A percentile compares a stretch with the other conserved stretches of the same genome.
phyloP scores from a whole-genome alignment of 345 rosid genomes.

The Physaria fendleri region DNA sequence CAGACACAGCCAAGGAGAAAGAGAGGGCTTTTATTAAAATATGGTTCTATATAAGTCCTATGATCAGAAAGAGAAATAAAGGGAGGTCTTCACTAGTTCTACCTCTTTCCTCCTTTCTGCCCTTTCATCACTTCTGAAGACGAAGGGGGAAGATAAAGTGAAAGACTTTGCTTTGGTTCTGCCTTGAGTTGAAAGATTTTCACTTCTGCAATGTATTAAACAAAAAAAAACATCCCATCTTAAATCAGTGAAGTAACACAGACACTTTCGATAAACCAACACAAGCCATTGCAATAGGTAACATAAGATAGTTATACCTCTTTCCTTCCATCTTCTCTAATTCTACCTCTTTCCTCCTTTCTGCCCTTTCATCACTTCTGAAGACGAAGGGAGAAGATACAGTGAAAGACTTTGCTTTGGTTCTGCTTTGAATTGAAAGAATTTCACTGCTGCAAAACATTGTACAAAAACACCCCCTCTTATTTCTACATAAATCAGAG shows the following conservation, averaged over 20 bases:
- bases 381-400: slow-evolving; percentile 57
- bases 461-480: neutral
- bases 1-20: slow-evolving; percentile 9
- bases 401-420: slow-evolving; percentile 39
- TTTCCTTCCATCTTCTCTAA: neutral
- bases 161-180: slow-evolving; percentile 41
- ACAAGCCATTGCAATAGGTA: neutral
- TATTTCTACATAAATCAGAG: neutral
- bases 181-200: slow-evolving; percentile 33
- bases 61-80: neutral
- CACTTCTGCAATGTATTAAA: slow-evolving; percentile 31
- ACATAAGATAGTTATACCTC: neutral
- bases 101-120: slow-evolving; percentile 85
- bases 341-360: slow-evolving; percentile 75
- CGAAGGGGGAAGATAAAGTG: slow-evolving; percentile 48
- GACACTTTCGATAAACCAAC: neutral
- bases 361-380: slow-evolving; percentile 80
- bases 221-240: neutral
- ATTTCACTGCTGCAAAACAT: slow-evolving; percentile 34
- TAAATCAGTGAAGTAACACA: slow-evolving; percentile 1
- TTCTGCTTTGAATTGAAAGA: slow-evolving; percentile 34
- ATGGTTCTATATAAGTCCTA: neutral
- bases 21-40: slow-evolving; percentile 1
- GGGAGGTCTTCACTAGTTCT: slow-evolving; percentile 6
- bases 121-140: slow-evolving; percentile 78